Conservation (phyloP, 495 filamentous ascomycete genomes). For the Penicillium diatomitis region DNA sequence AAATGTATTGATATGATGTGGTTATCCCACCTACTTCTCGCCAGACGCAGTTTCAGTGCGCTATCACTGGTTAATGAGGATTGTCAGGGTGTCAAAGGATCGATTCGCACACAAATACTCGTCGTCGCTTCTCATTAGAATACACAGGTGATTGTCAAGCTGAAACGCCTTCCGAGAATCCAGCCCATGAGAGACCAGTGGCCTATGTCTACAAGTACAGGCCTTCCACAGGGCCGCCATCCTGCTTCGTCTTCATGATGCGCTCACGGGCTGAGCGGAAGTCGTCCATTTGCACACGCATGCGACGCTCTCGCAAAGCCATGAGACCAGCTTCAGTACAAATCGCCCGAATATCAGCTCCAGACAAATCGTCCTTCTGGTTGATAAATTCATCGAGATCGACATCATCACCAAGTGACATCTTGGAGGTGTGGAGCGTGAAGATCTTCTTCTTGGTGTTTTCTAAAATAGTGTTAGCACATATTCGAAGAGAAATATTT, state of each 20-base stretch:
- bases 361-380: conserved; percentile 96
- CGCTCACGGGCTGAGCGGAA: conserved; percentile 87
- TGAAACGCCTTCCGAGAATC: neutral
- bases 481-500: neutral
- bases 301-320: conserved; percentile 88
- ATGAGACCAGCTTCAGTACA: conserved; percentile 95
- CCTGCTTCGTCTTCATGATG: conserved; percentile 97
- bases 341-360: conserved; percentile 98
- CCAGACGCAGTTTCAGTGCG: no score
- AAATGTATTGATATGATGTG: no score
- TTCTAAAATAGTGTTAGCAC: conserved; percentile 37
- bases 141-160: conserved; percentile 14
- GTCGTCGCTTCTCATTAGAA: conserved; percentile 17
- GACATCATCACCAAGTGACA: conserved; percentile 90
- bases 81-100: neutral
- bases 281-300: conserved; percentile 98
- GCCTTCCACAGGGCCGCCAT: conserved; percentile 89
- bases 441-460: conserved; percentile 99
- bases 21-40: no score
- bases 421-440: conserved; percentile 97
- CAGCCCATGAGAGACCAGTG: neutral
- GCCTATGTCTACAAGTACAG: conserved; percentile 74
- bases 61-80: no score
- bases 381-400: conserved; percentile 97
- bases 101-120: conserved; percentile 2